phyloP scores from a whole-genome alignment of 2,329 filamentous ascomycete species.

The Neofusicoccum kwambonambiense region DNA sequence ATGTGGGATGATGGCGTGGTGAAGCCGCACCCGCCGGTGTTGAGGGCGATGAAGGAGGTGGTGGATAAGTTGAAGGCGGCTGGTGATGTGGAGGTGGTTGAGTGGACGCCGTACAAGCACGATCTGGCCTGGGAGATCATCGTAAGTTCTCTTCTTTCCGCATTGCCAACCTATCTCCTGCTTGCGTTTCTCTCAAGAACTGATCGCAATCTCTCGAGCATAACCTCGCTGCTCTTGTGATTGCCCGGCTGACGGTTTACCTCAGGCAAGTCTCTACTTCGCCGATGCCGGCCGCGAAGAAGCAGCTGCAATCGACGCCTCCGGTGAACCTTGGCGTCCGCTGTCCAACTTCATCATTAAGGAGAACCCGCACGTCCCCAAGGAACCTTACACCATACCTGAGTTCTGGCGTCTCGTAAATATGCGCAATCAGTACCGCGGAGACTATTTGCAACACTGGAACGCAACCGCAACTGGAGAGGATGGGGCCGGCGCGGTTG shows the following conservation, averaged over 20 bases:
- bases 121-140: slow-evolving; percentile 50
- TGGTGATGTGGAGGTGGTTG: slow-evolving; percentile 54
- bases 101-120: slow-evolving; percentile 52
- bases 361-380: slow-evolving; percentile 50
- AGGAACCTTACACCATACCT: slow-evolving; percentile 26
- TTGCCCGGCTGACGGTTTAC: background rate
- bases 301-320: slow-evolving; percentile 48
- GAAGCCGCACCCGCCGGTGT: slow-evolving; percentile 64
- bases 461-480: slow-evolving; percentile 35
- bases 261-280: slow-evolving; percentile 48
- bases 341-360: slow-evolving; percentile 60
- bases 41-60: slow-evolving; percentile 53
- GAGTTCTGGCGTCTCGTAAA: slow-evolving; percentile 45
- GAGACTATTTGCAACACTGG: slow-evolving; percentile 48
- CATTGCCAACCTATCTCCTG: slow-evolving; percentile 20
- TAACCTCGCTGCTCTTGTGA: too few species aligned
- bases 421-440: slow-evolving; percentile 45
- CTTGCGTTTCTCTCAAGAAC: background rate
- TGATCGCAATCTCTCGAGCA: too few species aligned
- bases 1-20: slow-evolving; percentile 66
- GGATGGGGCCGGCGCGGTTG: slow-evolving; percentile 42
- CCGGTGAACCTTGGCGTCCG: slow-evolving; percentile 59
- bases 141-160: background rate
- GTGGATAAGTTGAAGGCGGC: slow-evolving; percentile 44
- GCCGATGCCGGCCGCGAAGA: slow-evolving; percentile 60